Evolutionary conservation across 805 yeast species (phyloP), one percentile per base, ranked within the genome.

Genomic region (Ogataea parapolymorpha): DNA sequence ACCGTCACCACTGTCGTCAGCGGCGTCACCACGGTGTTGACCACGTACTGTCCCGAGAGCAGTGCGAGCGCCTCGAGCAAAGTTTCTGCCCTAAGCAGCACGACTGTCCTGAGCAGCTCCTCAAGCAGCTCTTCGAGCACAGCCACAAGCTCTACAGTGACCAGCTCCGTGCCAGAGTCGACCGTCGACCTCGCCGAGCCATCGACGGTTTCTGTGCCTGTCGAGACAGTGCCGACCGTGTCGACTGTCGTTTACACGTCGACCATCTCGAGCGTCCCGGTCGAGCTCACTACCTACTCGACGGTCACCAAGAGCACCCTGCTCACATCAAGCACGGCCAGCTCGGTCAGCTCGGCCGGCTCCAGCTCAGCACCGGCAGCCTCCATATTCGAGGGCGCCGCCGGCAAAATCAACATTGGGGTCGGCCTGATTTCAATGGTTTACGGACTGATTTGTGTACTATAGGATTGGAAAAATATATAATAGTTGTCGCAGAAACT

Each of bases 401-500:
- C 52, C 22, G 50, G 43, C 16, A 44, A 42, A n/a, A 35, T 35
- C 12, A 16, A 32, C 4, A 32, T 37, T 13, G 34, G 37, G 12
- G 28, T 35, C 31, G 52, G 53, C 5, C 35, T 53, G 12, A 7
- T 41, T 2, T 51, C 52, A 11, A 16, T 40, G 17, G 11, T 47
- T 10, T 32, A 42, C 31, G 49, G 45, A 14, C 24, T 45, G 15
- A 22, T 45, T 16, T 47, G 32, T 37, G 30, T 47, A 39, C 35
- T 51, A 34, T 35, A 38, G 37, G 27, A 14, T 15, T 12, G 12
- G 27, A 23, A 22, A 22, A 34, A 61, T 62, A 59, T 61, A 50
- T 15, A 25, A 20, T 15, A 25, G 14, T 20, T 44, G 48, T 44
- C 30, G 59, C 69, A 63, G 54, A 53, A 61, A 66, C 62, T 69